Evolutionary conservation across 1,139 yeast species (phyloP), one percentile per base, ranked within the genome.

Genomic region (Debaryomyces singareniensis): DNA sequence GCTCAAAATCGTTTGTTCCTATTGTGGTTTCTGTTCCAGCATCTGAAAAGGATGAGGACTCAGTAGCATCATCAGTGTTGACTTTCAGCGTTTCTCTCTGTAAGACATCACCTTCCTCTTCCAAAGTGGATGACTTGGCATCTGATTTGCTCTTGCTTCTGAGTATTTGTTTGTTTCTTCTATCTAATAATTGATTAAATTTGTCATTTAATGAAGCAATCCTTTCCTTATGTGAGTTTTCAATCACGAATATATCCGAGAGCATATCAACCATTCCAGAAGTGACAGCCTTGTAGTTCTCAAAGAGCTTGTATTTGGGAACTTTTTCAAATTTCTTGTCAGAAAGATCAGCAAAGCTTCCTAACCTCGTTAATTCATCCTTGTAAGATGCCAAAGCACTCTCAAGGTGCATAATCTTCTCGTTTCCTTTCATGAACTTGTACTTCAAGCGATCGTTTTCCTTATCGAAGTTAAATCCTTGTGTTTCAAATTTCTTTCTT

Each of bases 401-500:
- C 20, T 68, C 68, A 29, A 68, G 53, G 2, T n/a, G 9, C 7
- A 7, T 48, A 14, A 53, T 55, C 24, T 69, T 69, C 9, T 59
- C 58, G 2, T 65, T 58, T 43, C 56, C 40, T 40, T 54, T 27
- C 51, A 47, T 34, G 16, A 61, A 34, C 35, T 55, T 45, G 26
- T 48, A 30, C 34, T 63, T 63, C 26, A 69, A 42, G 35, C 65
- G 60, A 30, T 60, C 61, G 34, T 66, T 61, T 38, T 71, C 77
- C 36, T 61, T 61, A 29, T 71, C 75, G 41, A 70, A 75, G 42
- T 73, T 69, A 23, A 74, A 48, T 0, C 61, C 67, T 23, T 57
- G 55, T 3, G 54, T 56, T 4, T 61, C 66, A 42, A 53, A 75
- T 33, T 63, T 60, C 20, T 51, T 45, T 35, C 70, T 55, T 22